phyloP scores from a whole-genome alignment of 306 rosid species.

The Alnus rubra region DNA sequence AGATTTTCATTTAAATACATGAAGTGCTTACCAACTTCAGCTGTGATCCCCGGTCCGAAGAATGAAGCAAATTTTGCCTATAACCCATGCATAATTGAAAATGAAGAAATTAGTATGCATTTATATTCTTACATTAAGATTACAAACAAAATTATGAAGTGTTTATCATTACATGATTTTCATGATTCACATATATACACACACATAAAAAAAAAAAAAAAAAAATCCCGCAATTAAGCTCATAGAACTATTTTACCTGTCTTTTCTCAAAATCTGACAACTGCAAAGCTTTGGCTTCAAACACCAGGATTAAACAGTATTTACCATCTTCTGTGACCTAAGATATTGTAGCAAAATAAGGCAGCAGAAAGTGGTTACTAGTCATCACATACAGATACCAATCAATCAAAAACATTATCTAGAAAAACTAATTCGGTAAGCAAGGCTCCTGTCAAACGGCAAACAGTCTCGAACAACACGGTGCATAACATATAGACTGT shows the following conservation, averaged over 20 bases:
- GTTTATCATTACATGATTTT: constrained; percentile 5
- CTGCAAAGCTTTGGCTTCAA: constrained; percentile 77
- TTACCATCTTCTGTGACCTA: constrained; percentile 85
- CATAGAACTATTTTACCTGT: constrained; percentile 53
- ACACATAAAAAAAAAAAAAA: background rate
- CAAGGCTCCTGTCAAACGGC: background rate
- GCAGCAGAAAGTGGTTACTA: background rate
- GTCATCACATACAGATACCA: background rate
- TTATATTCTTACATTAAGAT: background rate
- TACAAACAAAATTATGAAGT: background rate
- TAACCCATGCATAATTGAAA: constrained; percentile 23
- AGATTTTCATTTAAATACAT: constrained; percentile 1
- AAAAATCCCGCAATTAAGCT: background rate
- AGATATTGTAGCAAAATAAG: constrained; percentile 26
- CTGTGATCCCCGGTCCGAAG: constrained; percentile 91
- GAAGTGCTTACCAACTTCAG: constrained; percentile 81
- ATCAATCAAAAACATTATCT: background rate
- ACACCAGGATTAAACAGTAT: constrained; percentile 72
- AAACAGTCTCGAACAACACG: background rate
- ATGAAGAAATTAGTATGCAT: constrained; percentile 21
- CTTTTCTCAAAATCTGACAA: constrained; percentile 87
- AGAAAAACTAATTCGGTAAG: background rate
- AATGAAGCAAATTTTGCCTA: constrained; percentile 89
- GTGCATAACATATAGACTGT: background rate
- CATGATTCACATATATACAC: background rate